Evolutionary conservation across 2,329 filamentous ascomycete species (phyloP).

Genomic region (Alternaria arborescens): DNA sequence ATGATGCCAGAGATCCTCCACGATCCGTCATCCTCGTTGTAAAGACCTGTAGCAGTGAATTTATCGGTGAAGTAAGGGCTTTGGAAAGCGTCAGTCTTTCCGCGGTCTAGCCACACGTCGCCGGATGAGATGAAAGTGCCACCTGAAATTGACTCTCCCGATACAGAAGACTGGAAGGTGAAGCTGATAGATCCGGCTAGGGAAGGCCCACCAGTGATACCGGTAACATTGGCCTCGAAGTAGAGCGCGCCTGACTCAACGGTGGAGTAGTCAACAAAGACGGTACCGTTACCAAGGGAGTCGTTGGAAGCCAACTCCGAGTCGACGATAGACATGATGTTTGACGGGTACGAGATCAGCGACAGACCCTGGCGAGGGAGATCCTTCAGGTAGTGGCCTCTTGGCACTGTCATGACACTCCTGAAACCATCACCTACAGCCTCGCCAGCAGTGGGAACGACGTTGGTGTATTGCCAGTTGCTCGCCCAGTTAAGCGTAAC

Average conservation of each 20-base stretch:
- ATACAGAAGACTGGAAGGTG: conserved; percentile 60
- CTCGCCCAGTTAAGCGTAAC: conserved; percentile 65
- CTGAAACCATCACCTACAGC: conserved; percentile 56
- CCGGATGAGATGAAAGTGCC: conserved; percentile 59
- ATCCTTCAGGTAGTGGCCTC: conserved; percentile 62
- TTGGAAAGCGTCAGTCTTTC: conserved; percentile 59
- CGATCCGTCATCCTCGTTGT: conserved; percentile 34
- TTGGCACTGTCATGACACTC: conserved; percentile 62
- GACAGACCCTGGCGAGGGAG: conserved; percentile 61
- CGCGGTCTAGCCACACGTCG: conserved; percentile 62
- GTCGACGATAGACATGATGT: conserved; percentile 60
- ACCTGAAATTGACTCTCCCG: conserved; percentile 60
- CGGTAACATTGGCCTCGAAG: conserved; percentile 63
- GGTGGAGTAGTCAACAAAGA: conserved; percentile 61
- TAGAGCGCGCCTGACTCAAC: conserved; percentile 62
- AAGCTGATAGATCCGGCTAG: conserved; percentile 59
- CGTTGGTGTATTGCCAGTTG: conserved; percentile 67
- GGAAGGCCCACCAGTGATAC: conserved; percentile 43
- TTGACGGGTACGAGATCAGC: conserved; percentile 61
- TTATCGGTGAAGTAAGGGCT: conserved; percentile 66
- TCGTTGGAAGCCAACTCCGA: conserved; percentile 54
- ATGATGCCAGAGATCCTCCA: conserved; percentile 60
- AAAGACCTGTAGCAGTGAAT: conserved; percentile 52
- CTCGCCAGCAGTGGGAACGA: conserved; percentile 64
- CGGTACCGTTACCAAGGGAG: conserved; percentile 58